A percentile compares a stretch with the other conserved stretches of the same genome.
These are phyloP conservation scores for Trichoderma sp. DNA, from an alignment of 2,329 filamentous ascomycete species.

Conservation along the genomic window DNA sequence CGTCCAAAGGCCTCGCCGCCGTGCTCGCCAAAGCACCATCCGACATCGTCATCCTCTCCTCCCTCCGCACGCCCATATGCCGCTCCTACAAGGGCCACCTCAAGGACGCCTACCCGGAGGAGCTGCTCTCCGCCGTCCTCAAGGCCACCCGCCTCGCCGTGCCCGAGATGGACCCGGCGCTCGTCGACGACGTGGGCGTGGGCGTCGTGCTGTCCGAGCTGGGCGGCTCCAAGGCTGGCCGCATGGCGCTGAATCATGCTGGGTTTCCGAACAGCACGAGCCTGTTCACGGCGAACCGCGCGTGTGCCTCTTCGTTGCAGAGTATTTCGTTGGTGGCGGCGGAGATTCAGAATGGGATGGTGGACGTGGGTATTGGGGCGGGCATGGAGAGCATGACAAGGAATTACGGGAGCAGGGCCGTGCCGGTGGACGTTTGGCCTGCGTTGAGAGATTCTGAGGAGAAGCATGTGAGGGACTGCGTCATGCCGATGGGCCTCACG, in stretches of 20 bases:
- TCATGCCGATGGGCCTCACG: conserved; percentile 93
- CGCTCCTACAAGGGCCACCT: conserved; percentile 79
- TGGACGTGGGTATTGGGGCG: conserved; percentile 74
- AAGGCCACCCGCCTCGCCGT: conserved; percentile 52
- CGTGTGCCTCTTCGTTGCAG: conserved; percentile 76
- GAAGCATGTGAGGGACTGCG: conserved; percentile 75
- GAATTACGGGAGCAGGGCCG: conserved; percentile 83
- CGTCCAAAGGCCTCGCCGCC: conserved; percentile 59
- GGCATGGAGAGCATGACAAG: conserved; percentile 97
- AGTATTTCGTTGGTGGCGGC: conserved; percentile 73
- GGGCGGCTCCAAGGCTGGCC: conserved; percentile 83
- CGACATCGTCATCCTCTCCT: conserved; percentile 85
- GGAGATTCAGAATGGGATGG: conserved; percentile 70
- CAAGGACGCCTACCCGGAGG: conserved; percentile 86
- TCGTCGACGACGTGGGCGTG: conserved; percentile 75
- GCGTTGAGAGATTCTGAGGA: conserved; percentile 62
- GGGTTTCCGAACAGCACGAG: conserved; percentile 70
- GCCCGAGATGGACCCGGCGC: conserved; percentile 67
- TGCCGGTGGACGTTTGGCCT: conserved; percentile 78
- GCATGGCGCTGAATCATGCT: conserved; percentile 85
- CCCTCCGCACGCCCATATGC: conserved; percentile 85
- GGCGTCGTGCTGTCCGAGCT: conserved; percentile 90
- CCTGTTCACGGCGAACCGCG: conserved; percentile 85
- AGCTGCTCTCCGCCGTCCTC: conserved; percentile 71
- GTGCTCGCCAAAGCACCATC: conserved; percentile 76